Base-by-base conservation (phyloP, 495 filamentous ascomycete species). In the Annulohypoxylon moriforme region DNA sequence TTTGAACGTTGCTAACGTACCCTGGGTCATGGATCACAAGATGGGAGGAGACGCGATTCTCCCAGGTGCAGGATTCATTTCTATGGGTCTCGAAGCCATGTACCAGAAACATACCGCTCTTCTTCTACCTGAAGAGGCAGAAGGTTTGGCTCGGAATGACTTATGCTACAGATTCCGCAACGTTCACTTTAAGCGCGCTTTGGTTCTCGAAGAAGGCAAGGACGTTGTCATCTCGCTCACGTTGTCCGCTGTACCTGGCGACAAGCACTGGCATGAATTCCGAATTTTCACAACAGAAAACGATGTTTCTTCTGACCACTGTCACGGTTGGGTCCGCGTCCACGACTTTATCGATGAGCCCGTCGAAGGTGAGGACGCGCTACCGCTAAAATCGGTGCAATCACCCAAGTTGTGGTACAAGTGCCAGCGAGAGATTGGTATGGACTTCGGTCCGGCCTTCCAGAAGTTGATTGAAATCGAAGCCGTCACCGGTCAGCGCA, bases 1-100 rank as follows among this genome's bases (percentile, higher is more conserved):
- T n/a, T 56, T 82, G 1, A 46, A 64, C 0, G 3, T 77, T 0
- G 34, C 55, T 0, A 79, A 84, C 22, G 57, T 74, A 10, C 81
- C 81, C 4, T 85, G 81, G 81, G 44, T 84, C 1, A 18, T 25
- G 8, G 78, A 83, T 36, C 82, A 84, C 44, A 60, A 67, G 8
- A 65, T 83, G 8, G 27, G 27, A 18, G 9, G 25, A 3, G 49
- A 53, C 25, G 24, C 24, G 3, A n/a, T 53, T 10, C 33, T 55
- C n/a, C 82, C 83, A 3, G 82, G 68, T 2, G 76, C 81, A 0
- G 82, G 80, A 1, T 80, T 78, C 64, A 36, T 82, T 5, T 58
- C 73, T 7, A 82, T 83, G 78, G 84, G 75, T 0, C 59, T 84
- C 3, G 82, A 85, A 42, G 84, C 79, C 8, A 56, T 73, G 10